phyloP scores from a whole-genome alignment of 805 yeast genomes.

The Saccharomyces kudriavzevii region DNA sequence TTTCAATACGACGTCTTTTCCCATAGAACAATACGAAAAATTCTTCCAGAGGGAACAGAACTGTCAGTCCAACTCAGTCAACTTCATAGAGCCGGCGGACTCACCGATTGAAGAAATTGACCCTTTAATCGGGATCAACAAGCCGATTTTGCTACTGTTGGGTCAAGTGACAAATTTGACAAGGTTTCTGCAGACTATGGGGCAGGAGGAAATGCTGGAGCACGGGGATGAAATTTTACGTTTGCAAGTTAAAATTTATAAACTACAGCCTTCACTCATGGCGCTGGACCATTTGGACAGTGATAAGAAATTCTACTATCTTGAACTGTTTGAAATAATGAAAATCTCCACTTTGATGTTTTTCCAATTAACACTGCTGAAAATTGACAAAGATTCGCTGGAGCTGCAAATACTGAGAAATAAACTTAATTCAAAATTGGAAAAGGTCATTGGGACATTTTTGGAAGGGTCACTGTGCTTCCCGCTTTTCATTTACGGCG shows the following conservation, averaged over 20 bases:
- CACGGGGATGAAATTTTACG: slow-evolving; percentile 25
- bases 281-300: slow-evolving; percentile 4
- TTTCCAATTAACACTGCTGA: slow-evolving; percentile 53
- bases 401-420: slow-evolving; percentile 53
- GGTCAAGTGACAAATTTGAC: slow-evolving; percentile 63
- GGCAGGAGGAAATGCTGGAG: slow-evolving; percentile 32
- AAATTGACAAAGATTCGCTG: slow-evolving; percentile 30
- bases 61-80: not conserved
- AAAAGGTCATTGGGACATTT: slow-evolving; percentile 52
- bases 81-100: not conserved
- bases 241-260: slow-evolving; percentile 10
- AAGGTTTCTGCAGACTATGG: slow-evolving; percentile 16
- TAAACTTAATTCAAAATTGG: slow-evolving; percentile 49
- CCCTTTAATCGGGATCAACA: slow-evolving; percentile 66
- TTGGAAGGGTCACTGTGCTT: slow-evolving; percentile 68
- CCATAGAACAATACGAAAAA: slow-evolving; percentile 49
- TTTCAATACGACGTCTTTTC: slow-evolving; percentile 58
- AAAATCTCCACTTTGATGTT: slow-evolving; percentile 63
- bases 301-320: slow-evolving; percentile 33
- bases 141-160: slow-evolving; percentile 54
- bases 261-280: slow-evolving; percentile 8
- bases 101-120: slow-evolving; percentile 38
- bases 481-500: slow-evolving; percentile 70
- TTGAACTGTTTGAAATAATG: slow-evolving; percentile 63
- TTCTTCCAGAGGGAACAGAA: slow-evolving; percentile 31